A percentile compares a stretch with the other conserved stretches of the same genome.
Conservation (phyloP, 306 rosid genomes). For the Hippophae gyantsensis region DNA sequence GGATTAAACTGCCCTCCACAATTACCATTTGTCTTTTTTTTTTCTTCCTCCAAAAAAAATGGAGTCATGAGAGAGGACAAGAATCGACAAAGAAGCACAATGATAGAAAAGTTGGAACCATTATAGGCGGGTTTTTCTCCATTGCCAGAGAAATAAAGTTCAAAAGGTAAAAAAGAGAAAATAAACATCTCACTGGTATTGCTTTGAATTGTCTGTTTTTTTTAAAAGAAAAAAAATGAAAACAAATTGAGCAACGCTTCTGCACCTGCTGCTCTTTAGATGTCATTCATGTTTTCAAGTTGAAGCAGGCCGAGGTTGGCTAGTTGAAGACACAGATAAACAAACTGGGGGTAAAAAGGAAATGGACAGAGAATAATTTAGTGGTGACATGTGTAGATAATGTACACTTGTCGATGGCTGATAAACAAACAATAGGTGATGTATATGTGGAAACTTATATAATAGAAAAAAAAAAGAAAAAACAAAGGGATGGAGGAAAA, state of each 20-base stretch:
- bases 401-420: slow-evolving; percentile 65
- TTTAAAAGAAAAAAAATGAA: neutral
- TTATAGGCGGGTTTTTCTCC: too few relatives aligned
- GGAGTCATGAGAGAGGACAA: slow-evolving; percentile 8
- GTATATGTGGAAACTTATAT: slow-evolving; percentile 21
- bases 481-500: slow-evolving; percentile 17
- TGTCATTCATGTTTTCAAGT: slow-evolving; percentile 36
- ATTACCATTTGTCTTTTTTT: too few relatives aligned
- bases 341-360: slow-evolving; percentile 25
- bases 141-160: too few relatives aligned
- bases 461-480: slow-evolving; percentile 31
- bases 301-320: slow-evolving; percentile 96
- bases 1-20: too few relatives aligned
- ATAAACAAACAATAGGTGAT: slow-evolving; percentile 26
- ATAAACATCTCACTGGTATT: too few relatives aligned
- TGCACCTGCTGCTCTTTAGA: slow-evolving; percentile 64
- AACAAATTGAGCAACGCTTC: slow-evolving; percentile 66
- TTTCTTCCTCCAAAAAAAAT: too few relatives aligned
- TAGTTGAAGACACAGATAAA: slow-evolving; percentile 25
- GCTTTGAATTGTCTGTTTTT: too few relatives aligned
- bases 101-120: slow-evolving; percentile 2
- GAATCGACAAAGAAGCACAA: slow-evolving; percentile 1
- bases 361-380: slow-evolving; percentile 8
- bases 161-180: too few relatives aligned
- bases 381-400: slow-evolving; percentile 66